Conservation (phyloP, 257 asterid species). For the Solanum corneliomulleri region DNA sequence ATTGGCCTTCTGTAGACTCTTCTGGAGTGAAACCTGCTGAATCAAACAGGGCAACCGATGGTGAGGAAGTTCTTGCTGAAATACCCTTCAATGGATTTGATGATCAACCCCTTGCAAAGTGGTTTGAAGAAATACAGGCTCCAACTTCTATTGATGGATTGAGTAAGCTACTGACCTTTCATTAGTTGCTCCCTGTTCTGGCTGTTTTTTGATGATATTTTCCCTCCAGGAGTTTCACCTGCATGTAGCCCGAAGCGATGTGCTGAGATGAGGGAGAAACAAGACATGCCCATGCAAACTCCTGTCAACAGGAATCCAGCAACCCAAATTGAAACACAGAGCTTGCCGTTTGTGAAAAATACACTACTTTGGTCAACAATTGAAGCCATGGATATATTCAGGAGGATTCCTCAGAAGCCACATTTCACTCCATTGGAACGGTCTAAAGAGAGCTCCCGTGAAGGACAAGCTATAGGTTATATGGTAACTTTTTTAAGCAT, state of each 20-base stretch:
- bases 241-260: slow-evolving; percentile 12
- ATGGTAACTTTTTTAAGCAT: slow-evolving; percentile 57
- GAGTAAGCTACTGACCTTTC: slow-evolving; percentile 17
- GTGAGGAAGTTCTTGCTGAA: slow-evolving; percentile 8
- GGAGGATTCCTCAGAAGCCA: slow-evolving; percentile 65
- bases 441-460: slow-evolving; percentile 53
- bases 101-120: slow-evolving; percentile 54
- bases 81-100: slow-evolving; percentile 25
- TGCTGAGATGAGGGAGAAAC: slow-evolving; percentile 11
- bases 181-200: not conserved
- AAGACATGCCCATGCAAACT: not conserved
- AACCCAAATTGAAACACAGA: slow-evolving; percentile 13
- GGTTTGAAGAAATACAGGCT: slow-evolving; percentile 43
- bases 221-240: slow-evolving; percentile 24
- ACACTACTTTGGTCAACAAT: slow-evolving; percentile 50
- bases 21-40: slow-evolving; percentile 8
- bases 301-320: not conserved
- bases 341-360: slow-evolving; percentile 56
- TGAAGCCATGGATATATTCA: slow-evolving; percentile 64
- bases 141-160: slow-evolving; percentile 25
- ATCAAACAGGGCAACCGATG: slow-evolving; percentile 4
- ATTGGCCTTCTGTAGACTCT: slow-evolving; percentile 10
- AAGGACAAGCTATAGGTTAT: slow-evolving; percentile 65
- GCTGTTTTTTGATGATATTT: not conserved
- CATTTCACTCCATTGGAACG: slow-evolving; percentile 55